These are phyloP conservation scores for Metschnikowia drakensbergensis DNA, from an alignment of 805 yeast species.

Conservation along the genomic window DNA sequence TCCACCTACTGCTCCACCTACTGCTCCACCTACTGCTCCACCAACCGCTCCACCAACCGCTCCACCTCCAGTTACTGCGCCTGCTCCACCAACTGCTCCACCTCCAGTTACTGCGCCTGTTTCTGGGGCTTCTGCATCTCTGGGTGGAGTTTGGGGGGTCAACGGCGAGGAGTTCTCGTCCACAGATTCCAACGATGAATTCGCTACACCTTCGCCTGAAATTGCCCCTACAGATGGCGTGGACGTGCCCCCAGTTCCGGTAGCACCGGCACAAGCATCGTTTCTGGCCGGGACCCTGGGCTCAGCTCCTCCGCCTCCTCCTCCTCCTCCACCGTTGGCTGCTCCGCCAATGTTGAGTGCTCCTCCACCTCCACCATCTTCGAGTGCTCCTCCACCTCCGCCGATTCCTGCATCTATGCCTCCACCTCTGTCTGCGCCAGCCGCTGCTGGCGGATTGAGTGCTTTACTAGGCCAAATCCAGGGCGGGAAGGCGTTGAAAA, in stretches of 20 bases:
- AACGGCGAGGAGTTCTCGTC: slow-evolving; percentile 4
- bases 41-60: background rate
- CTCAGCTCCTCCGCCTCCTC: background rate
- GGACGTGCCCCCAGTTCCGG: slow-evolving; percentile 17
- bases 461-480: slow-evolving; percentile 57
- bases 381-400: background rate
- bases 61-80: background rate
- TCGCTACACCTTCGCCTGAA: slow-evolving; percentile 18
- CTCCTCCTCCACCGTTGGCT: background rate
- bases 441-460: slow-evolving; percentile 28
- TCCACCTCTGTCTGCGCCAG: background rate
- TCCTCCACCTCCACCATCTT: slow-evolving; percentile 4
- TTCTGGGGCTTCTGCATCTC: background rate
- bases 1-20: background rate
- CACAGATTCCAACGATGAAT: slow-evolving; percentile 15
- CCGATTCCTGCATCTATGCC: background rate
- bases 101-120: background rate
- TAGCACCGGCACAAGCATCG: slow-evolving; percentile 10
- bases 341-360: background rate
- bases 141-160: background rate
- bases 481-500: slow-evolving; percentile 48
- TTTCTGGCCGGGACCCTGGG: background rate
- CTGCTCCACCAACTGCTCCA: background rate
- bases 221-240: slow-evolving; percentile 4
- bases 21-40: background rate